These are phyloP conservation scores for Epichloe bromicola DNA, from an alignment of 2,329 filamentous ascomycete genomes.

Conservation along the genomic window DNA sequence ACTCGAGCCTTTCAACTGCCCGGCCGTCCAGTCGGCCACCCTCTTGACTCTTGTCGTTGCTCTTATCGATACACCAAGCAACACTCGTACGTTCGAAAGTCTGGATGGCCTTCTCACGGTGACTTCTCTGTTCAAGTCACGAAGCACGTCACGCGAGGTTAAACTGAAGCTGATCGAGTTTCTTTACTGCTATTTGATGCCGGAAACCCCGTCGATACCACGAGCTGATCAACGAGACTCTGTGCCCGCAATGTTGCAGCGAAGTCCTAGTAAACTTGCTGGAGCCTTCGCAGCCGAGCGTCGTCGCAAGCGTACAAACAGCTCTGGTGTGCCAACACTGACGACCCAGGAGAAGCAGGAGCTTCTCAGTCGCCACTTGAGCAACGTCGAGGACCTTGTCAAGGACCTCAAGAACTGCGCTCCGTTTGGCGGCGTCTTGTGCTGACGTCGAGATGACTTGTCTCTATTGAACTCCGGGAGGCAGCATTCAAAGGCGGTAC, in stretches of 20 bases:
- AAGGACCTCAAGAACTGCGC: conserved; percentile 70
- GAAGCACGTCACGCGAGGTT: conserved; percentile 72
- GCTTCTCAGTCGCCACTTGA: conserved; percentile 63
- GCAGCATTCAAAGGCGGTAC: too few relatives aligned
- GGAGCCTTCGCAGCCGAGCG: conserved; percentile 35
- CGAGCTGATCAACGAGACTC: conserved; percentile 32
- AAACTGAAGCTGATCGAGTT: conserved; percentile 97
- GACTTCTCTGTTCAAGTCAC: conserved; percentile 84
- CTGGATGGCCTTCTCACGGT: conserved; percentile 86
- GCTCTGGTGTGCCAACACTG: conserved; percentile 33
- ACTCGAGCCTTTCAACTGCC: conserved; percentile 82
- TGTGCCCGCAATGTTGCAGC: conserved; percentile 42
- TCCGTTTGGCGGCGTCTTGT: conserved; percentile 53
- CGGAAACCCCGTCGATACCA: conserved; percentile 56
- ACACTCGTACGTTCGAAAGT: conserved; percentile 82
- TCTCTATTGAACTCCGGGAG: neutral
- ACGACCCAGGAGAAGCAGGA: conserved; percentile 72
- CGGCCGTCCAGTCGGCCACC: conserved; percentile 80
- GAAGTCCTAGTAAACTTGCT: conserved; percentile 55
- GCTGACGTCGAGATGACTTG: conserved; percentile 14
- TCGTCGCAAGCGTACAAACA: conserved; percentile 21
- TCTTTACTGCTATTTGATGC: conserved; percentile 97
- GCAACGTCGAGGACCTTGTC: conserved; percentile 73
- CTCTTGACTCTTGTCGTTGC: conserved; percentile 83
- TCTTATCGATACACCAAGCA: conserved; percentile 72